A percentile compares a stretch with the other conserved stretches of the same genome.
Evolutionary conservation across 495 filamentous ascomycete genomes (phyloP).

Genomic region (Talaromyces thailandensis): DNA sequence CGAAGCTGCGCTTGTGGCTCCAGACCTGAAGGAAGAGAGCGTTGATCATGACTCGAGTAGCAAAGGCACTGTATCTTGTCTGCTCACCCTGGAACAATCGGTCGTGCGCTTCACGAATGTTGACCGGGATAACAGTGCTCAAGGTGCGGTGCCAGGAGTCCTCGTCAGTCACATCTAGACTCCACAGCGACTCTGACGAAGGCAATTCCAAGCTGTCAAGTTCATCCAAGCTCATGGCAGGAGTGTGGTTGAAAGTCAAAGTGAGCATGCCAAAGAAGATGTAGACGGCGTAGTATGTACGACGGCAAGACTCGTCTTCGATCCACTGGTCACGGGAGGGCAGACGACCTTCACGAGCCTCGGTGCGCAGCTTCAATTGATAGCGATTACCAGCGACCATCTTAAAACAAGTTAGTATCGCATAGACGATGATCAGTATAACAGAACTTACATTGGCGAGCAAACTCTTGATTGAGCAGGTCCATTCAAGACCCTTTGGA

Average conservation of each 20-base stretch:
- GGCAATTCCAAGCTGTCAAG: constrained; percentile 90
- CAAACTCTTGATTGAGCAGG: constrained; percentile 95
- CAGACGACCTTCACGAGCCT: constrained; percentile 69
- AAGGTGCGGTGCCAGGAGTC: constrained; percentile 73
- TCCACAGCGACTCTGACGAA: constrained; percentile 92
- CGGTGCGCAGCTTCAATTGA: constrained; percentile 84
- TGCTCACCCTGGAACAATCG: constrained; percentile 89
- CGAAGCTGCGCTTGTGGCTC: constrained; percentile 96
- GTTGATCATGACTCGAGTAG: constrained; percentile 97
- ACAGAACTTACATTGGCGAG: constrained; percentile 61
- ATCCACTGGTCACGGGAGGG: constrained; percentile 89
- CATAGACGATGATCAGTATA: not conserved
- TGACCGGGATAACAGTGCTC: constrained; percentile 58
- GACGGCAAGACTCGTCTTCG: constrained; percentile 90
- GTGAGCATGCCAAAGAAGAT: constrained; percentile 98
- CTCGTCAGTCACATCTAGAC: constrained; percentile 71
- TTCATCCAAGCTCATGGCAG: constrained; percentile 95
- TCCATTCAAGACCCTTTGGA: constrained; percentile 95
- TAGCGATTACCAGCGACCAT: constrained; percentile 98
- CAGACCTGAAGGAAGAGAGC: constrained; percentile 97
- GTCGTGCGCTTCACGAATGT: constrained; percentile 89
- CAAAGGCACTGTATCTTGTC: constrained; percentile 92
- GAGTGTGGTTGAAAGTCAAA: constrained; percentile 94
- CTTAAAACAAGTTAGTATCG: constrained; percentile 20
- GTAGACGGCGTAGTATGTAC: constrained; percentile 98